Evolutionary conservation across 2,329 filamentous ascomycete genomes (phyloP).

Genomic region (Ascochyta pisi): DNA sequence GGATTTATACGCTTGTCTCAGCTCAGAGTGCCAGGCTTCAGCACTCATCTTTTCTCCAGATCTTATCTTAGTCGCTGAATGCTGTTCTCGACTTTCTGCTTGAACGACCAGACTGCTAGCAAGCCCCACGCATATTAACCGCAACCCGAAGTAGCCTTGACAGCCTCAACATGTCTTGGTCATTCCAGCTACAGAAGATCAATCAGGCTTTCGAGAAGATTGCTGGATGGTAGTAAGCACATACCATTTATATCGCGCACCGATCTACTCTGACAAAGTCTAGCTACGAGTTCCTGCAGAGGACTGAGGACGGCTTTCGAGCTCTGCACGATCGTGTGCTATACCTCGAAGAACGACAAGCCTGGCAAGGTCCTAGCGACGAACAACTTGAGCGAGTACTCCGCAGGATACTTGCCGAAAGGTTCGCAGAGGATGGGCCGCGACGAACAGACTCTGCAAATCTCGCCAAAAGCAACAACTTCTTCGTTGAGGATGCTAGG

Average conservation of each 20-base stretch:
- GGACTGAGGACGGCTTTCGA: constrained; percentile 39
- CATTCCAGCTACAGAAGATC: constrained; percentile 41
- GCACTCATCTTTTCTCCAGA: background rate
- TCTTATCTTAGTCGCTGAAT: background rate
- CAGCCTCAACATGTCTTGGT: constrained; percentile 37
- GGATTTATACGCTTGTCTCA: constrained; percentile 28
- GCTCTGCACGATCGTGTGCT: constrained; percentile 36
- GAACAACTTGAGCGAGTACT: constrained; percentile 46
- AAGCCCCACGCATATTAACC: background rate
- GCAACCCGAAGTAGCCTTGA: background rate
- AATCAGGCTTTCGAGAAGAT: constrained; percentile 44
- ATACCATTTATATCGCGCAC: background rate
- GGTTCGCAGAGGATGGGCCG: constrained; percentile 27
- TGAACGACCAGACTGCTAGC: background rate
- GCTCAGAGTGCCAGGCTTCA: background rate
- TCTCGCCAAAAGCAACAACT: constrained; percentile 20
- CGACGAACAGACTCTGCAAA: constrained; percentile 14
- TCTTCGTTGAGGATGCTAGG: constrained; percentile 28
- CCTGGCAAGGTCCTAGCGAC: constrained; percentile 33
- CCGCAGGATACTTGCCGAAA: constrained; percentile 46
- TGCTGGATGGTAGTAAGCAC: constrained; percentile 41
- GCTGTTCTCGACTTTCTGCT: background rate
- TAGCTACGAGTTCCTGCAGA: constrained; percentile 41
- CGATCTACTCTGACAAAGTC: constrained; percentile 10
- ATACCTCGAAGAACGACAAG: constrained; percentile 39